These are phyloP conservation scores for Pulveroboletus ridleyi DNA, from an alignment of 1,284 basidiomycete species.

Conservation along the genomic window DNA sequence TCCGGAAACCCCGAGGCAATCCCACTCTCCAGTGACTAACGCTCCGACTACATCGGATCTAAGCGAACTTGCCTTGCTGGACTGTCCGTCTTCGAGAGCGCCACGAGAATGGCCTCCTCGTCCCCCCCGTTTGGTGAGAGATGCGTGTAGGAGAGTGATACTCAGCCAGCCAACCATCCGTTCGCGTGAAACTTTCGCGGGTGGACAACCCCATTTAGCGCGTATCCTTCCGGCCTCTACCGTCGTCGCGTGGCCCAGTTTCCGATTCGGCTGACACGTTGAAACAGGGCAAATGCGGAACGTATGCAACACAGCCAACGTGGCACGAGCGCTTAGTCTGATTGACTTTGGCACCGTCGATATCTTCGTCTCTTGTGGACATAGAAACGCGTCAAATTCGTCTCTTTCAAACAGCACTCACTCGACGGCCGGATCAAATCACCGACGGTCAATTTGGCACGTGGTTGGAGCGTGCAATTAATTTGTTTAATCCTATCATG, in stretches of 20 bases:
- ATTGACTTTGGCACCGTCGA: constrained; percentile 35
- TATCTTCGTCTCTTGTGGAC: constrained; percentile 8
- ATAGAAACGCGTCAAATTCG: constrained; percentile 35
- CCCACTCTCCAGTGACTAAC: not conserved
- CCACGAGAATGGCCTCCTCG: no score
- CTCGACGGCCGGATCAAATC: constrained; percentile 29
- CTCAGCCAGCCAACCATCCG: constrained; percentile 3
- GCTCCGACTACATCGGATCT: constrained; percentile 3
- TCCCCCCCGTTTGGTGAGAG: no score
- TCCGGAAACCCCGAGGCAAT: constrained; percentile 5
- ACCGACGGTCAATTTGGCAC: constrained; percentile 17
- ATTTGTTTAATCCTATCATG: constrained; percentile 31
- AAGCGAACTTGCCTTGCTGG: no score
- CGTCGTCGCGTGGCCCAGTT: constrained; percentile 30
- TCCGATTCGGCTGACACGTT: constrained; percentile 16
- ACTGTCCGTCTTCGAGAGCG: no score
- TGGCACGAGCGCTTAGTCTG: constrained; percentile 28
- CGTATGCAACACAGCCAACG: constrained; percentile 23
- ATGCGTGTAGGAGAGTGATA: not conserved
- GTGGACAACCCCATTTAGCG: constrained; percentile 23
- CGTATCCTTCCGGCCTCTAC: constrained; percentile 19
- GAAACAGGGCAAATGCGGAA: constrained; percentile 34
- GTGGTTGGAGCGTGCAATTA: constrained; percentile 10
- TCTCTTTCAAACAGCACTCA: constrained; percentile 21
- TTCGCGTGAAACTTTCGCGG: constrained; percentile 34